Base-by-base conservation (phyloP, 371 early-diverging fungal species). In the Zancudomyces culisetae region DNA sequence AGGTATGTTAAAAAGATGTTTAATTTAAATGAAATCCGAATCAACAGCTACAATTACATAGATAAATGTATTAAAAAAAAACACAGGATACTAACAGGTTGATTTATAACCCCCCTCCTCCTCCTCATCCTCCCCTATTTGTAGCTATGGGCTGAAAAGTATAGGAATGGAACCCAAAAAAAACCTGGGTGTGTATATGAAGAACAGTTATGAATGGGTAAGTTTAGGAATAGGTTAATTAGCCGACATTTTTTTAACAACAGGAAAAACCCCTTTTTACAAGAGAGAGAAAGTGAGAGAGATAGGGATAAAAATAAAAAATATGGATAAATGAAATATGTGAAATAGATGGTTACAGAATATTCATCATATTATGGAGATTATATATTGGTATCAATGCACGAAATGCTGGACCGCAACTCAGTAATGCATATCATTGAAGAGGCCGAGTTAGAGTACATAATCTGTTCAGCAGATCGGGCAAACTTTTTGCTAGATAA, bases 381-480 rank as follows among this genome's bases (percentile, higher is more conserved):
- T 52, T n/a, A 18, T 50, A 24, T 23, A 54, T 12, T 85, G 12
- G 90, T 93, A 3, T 93, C 98, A 2, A 71, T 98, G 30, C 96
- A 97, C 64, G 93, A 96, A 61, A 95, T 96, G 3, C 76, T 96
- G n/a, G 94, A 93, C 18, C 71, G 74, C 10, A 81, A 80, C 8
- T 76, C 81, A 0, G 73, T 86, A 15, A 67, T 70, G 54, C 76
- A 73, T 49, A 77, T 82, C 45, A 64, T 79, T 19, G 71, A 73
- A 42, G 84, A 85, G 35, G 70, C 83, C 3, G 82, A 86, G 57
- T 70, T 85, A 55, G 60, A 79, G n/a, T 67, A 77, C 4, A 66
- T 90, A 20, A 66, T 91, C 26, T 74, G 79, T 20, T 77, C 79
- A 8, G 52, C 51, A 15, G 80, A 79, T 55, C 81, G 85, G 48